phyloP scores from a whole-genome alignment of 2,329 filamentous ascomycete species.

The Aspergillus latus region DNA sequence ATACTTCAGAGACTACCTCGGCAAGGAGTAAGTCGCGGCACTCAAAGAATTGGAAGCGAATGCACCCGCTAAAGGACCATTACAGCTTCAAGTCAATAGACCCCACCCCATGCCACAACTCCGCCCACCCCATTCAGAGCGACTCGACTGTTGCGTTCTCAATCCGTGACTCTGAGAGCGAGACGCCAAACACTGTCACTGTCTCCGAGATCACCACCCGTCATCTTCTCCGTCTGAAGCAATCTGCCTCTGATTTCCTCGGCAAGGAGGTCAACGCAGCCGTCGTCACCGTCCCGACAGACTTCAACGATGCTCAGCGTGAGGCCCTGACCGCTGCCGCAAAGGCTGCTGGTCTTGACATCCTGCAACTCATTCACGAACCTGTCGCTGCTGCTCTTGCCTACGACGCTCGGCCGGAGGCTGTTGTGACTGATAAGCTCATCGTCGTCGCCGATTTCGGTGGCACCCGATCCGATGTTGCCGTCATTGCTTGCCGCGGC shows the following conservation, averaged over 20 bases:
- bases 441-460: slow-evolving; percentile 90
- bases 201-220: slow-evolving; percentile 81
- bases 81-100: slow-evolving; percentile 87
- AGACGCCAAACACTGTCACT: slow-evolving; percentile 66
- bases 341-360: slow-evolving; percentile 76
- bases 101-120: slow-evolving; percentile 89
- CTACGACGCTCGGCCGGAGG: slow-evolving; percentile 82
- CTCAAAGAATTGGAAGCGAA: neutral
- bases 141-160: slow-evolving; percentile 74
- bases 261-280: slow-evolving; percentile 93
- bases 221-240: slow-evolving; percentile 76
- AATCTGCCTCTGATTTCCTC: slow-evolving; percentile 85
- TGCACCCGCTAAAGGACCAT: slow-evolving; percentile 13
- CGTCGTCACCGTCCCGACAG: slow-evolving; percentile 89
- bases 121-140: slow-evolving; percentile 79
- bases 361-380: slow-evolving; percentile 90
- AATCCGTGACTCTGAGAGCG: slow-evolving; percentile 71
- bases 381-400: slow-evolving; percentile 85
- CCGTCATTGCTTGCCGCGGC: slow-evolving; percentile 84
- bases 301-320: slow-evolving; percentile 86
- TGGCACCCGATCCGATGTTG: slow-evolving; percentile 86
- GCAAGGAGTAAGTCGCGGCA: slow-evolving; percentile 68
- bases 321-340: slow-evolving; percentile 75
- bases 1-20: slow-evolving; percentile 94
- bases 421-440: slow-evolving; percentile 76